Base-by-base conservation (phyloP, 805 yeast genomes). In the Starmerella scarabaei region DNA sequence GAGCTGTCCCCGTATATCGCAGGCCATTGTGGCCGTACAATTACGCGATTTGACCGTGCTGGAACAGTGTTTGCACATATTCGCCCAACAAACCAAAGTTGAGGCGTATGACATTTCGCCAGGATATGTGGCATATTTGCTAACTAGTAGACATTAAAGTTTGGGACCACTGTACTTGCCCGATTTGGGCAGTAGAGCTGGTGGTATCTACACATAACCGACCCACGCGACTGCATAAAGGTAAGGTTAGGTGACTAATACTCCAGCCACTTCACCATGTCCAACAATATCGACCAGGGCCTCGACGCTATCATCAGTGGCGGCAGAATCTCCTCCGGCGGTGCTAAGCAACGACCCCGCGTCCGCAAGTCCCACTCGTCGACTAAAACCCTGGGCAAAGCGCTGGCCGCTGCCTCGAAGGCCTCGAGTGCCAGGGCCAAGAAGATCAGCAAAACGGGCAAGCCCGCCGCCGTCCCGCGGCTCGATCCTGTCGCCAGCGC, bases 271-370 rank as follows among this genome's bases (percentile, higher is more conserved):
- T 23, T 11, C 26, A 23, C 7, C 7, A 38, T 38, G 45, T 40
- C 46, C 19, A 23, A 38, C 60, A 71, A 80, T 55, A 73, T 88
- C 66, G 95, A 88, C 66, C 80, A 82, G 67, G 83, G 96, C 36
- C 75, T 88, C 58, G 98, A 88, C 68, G 96, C 85, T 55, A 88
- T 88, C 62, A 81, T 88, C 58, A 73, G 93, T 44, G 64, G 81
- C 48, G 53, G 21, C 20, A 37, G 44, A 35, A 26, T 27, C 24
- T 35, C 43, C 27, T n/a, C 36, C 34, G 45, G 41, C 30, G 40
- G 49, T 35, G 20, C 85, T 55, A 88, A 88, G 62, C 31, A 41
- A 35, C 21, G 32, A 16, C 35, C 44, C 29, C 15, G 38, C 35
- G 45, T 40, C 21, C 20, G 45, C 53, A 46, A 51, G 54, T 30